These are phyloP conservation scores for Holtermanniella nyarrowii DNA, from an alignment of 768 basidiomycete genomes.

Conservation along the genomic window DNA sequence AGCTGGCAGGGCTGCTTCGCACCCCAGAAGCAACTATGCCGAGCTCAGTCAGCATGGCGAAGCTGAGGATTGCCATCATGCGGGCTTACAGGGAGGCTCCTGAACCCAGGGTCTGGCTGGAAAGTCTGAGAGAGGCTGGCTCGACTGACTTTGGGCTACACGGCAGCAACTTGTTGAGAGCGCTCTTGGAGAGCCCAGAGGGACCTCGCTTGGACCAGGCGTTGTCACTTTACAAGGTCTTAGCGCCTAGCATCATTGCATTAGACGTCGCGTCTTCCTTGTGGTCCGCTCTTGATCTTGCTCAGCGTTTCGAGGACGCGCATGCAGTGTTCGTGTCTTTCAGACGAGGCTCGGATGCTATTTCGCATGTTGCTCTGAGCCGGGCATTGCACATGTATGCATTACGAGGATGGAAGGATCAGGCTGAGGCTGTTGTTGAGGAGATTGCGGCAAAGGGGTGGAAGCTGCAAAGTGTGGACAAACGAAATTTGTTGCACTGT, in stretches of 20 bases:
- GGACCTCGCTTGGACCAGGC: not conserved
- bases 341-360: not conserved
- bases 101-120: not conserved
- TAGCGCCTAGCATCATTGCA: not conserved
- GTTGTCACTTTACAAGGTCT: not conserved
- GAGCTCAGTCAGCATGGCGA: not conserved
- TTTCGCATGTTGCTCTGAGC: constrained; percentile 3
- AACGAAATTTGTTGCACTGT: constrained; percentile 1
- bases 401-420: constrained; percentile 1
- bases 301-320: not conserved
- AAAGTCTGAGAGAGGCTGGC: not conserved
- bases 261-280: not conserved
- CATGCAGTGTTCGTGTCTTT: not conserved
- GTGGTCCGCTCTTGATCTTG: not conserved
- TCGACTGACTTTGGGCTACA: not conserved
- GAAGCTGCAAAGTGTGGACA: not conserved
- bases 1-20: not conserved
- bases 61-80: not conserved
- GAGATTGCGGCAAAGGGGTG: not conserved
- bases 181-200: not conserved
- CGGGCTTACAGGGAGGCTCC: not conserved
- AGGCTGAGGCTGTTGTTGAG: constrained; percentile 6
- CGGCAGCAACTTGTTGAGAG: not conserved
- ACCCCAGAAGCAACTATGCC: not conserved
- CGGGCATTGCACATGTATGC: constrained; percentile 6